These are phyloP conservation scores for Calocybe gambosa DNA, from an alignment of 1,284 basidiomycete species.

Conservation along the genomic window DNA sequence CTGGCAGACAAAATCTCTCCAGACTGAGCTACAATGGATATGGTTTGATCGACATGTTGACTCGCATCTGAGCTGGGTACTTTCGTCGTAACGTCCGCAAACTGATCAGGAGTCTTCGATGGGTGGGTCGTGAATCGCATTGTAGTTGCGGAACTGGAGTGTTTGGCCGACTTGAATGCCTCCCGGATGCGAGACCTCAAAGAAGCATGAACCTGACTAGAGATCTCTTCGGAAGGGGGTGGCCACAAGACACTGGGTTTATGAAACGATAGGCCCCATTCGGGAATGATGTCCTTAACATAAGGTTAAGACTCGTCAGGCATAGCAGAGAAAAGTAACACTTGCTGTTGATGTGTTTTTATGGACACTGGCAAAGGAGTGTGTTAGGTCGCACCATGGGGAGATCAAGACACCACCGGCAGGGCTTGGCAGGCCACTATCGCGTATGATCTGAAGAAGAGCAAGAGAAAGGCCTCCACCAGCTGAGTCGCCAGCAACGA, in stretches of 20 bases:
- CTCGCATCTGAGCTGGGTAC: slow-evolving; percentile 34
- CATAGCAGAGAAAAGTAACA: no score
- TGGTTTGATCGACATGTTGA: slow-evolving; percentile 32
- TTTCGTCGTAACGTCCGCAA: slow-evolving; percentile 41
- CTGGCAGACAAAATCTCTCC: slow-evolving; percentile 53
- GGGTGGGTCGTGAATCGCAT: slow-evolving; percentile 20
- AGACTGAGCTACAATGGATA: slow-evolving; percentile 34
- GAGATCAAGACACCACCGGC: slow-evolving; percentile 84
- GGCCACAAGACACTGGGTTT: slow-evolving; percentile 92
- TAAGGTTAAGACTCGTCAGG: background rate
- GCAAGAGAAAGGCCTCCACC: slow-evolving; percentile 87
- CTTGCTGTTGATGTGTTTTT: slow-evolving; percentile 77
- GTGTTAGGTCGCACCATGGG: slow-evolving; percentile 92
- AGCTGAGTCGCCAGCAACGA: slow-evolving; percentile 90
- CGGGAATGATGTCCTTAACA: slow-evolving; percentile 66
- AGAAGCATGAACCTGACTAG: slow-evolving; percentile 53
- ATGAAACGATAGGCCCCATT: slow-evolving; percentile 63
- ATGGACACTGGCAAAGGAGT: slow-evolving; percentile 88
- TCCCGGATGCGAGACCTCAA: slow-evolving; percentile 61
- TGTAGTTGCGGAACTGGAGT: slow-evolving; percentile 19
- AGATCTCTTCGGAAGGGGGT: slow-evolving; percentile 75
- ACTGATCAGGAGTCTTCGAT: slow-evolving; percentile 8
- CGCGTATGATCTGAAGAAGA: slow-evolving; percentile 88
- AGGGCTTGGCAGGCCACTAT: slow-evolving; percentile 76
- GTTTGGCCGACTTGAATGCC: slow-evolving; percentile 33